Evolutionary conservation across 139 green algal genomes (phyloP), one percentile per base, ranked within the genome.

Genomic region (Volvox africanus): DNA sequence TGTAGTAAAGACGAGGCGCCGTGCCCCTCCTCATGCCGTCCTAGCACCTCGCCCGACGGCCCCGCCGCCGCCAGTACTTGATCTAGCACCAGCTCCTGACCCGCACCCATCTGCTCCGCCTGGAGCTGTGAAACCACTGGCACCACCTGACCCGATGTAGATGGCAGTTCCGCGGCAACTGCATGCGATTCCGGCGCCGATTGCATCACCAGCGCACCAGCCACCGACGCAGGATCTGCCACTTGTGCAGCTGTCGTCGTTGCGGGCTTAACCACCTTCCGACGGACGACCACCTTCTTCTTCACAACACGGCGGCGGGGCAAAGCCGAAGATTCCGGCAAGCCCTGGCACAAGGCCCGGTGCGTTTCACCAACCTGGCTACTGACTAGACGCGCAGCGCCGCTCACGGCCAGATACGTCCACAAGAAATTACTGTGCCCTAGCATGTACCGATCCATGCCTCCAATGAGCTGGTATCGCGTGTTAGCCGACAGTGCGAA

Each of bases 401-500:
- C 77, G 32, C 90, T 95, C 11, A 91, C 44, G 0, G 92, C 94
- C 86, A 98, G 76, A 93, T 98, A 98, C 26, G 92, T 95, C 94
- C 94, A 97, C 79, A 99, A 87, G 93, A 93, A 96, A 85, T 94
- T 96, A 88, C 90, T 94, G 91, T 97, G 96, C 55, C 96, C 95
- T 87, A 98, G 98, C 87, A 99, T 93, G 92, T 96, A 97, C 50
- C 97, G 94, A 93, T 99, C 98, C 33, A 99, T 92, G 44, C 98
- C 98, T 21, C 96, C 96, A 16, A 99, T 86, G 61, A 98, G 88
- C 95, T 99, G 98, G 93, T 99, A 99, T 17, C 98, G 92, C 61
- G 95, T 78, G 93, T 99, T 99, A 61, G 94, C 94, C 86, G 96
- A 97, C 19, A 99, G 67, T 28, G 97, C 97, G 90, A 97, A 94